Evolutionary conservation across 1,284 basidiomycete species (phyloP).

Genomic region (Rhodotorula sp.): DNA sequence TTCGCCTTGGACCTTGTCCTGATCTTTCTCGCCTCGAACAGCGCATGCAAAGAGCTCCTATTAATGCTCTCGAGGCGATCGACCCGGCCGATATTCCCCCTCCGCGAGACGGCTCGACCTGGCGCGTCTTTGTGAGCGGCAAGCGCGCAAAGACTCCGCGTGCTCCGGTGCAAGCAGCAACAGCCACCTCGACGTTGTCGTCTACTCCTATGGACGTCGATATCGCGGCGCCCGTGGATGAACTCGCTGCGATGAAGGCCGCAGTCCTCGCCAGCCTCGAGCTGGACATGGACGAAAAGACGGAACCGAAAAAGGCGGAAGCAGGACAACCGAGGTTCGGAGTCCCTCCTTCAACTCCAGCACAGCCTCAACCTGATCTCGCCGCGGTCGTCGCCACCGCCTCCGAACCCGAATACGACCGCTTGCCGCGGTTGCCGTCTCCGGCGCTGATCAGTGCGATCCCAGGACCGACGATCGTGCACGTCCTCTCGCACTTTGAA

Average conservation of each 20-base stretch:
- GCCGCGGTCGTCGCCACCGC: slow-evolving; percentile 3
- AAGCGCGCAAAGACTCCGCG: slow-evolving; percentile 20
- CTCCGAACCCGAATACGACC: slow-evolving; percentile 24
- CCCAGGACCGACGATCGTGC: slow-evolving; percentile 52
- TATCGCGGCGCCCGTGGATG: background rate
- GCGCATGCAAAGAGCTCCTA: slow-evolving; percentile 7
- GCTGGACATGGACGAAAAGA: slow-evolving; percentile 16
- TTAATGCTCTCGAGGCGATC: slow-evolving; percentile 8
- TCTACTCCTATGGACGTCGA: background rate
- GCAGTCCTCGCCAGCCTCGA: slow-evolving; percentile 34
- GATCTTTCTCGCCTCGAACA: background rate
- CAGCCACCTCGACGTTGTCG: background rate
- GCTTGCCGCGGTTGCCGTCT: slow-evolving; percentile 34
- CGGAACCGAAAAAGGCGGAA: background rate
- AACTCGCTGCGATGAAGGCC: slow-evolving; percentile 22
- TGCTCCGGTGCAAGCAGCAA: background rate
- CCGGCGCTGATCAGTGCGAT: slow-evolving; percentile 27
- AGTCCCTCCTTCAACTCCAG: background rate
- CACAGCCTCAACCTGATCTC: background rate
- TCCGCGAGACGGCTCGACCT: slow-evolving; percentile 34
- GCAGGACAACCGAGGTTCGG: background rate
- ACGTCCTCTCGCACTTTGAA: slow-evolving; percentile 75
- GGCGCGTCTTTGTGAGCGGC: slow-evolving; percentile 42
- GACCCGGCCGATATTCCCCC: slow-evolving; percentile 28
- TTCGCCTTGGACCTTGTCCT: background rate